Percentiles rank a stretch among this genome's conserved stretches.
Conservation (phyloP, 257 asterid species). For the Solanum chiquidenum region DNA sequence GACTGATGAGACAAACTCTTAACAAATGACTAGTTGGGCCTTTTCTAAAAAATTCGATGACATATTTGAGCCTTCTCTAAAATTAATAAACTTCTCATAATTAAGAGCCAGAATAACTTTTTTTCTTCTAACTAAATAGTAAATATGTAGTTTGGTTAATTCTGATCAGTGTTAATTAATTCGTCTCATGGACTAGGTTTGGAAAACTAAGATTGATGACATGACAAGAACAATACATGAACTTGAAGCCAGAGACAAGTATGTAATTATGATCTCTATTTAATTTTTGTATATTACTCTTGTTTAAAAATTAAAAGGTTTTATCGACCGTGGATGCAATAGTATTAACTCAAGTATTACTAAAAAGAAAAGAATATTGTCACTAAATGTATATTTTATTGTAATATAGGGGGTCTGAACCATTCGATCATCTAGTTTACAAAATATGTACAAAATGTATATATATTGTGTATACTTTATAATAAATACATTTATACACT, state of each 20-base stretch:
- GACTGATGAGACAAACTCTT: neutral
- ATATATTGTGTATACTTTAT: neutral
- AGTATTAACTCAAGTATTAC: neutral
- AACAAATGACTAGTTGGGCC: too few species aligned
- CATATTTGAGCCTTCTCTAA: too few species aligned
- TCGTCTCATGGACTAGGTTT: constrained; percentile 18
- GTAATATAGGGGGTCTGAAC: too few species aligned
- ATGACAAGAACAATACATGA: constrained; percentile 32
- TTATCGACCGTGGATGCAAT: too few species aligned
- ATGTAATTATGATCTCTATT: neutral
- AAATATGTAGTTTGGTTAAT: neutral
- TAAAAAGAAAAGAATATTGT: rapidly evolving
- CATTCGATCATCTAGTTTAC: neutral
- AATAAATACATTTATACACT: neutral
- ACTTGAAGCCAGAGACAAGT: constrained; percentile 46
- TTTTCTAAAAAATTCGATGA: too few species aligned
- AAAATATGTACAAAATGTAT: neutral
- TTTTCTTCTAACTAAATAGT: neutral
- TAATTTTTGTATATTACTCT: neutral
- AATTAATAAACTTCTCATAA: neutral
- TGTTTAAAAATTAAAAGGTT: neutral
- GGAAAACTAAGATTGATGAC: constrained; percentile 44
- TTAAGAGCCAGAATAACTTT: neutral
- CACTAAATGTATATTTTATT: too few species aligned
- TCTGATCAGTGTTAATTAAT: neutral